These are phyloP conservation scores for Vigna angularis DNA, from an alignment of 306 rosid genomes.

Conservation along the genomic window DNA sequence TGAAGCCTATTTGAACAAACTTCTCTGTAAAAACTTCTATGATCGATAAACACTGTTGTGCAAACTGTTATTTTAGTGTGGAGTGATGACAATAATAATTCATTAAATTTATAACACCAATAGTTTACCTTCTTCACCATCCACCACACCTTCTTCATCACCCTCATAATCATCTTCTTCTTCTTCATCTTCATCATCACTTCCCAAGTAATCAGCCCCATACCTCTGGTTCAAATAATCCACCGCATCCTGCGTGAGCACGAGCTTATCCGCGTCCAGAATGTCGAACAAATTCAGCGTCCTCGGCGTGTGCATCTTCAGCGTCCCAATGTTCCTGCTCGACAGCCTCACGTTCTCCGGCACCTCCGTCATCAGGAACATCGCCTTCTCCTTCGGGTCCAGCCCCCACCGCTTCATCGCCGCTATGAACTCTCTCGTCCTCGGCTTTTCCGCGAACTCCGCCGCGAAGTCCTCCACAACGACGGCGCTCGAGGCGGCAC, in stretches of 20 bases:
- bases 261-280: constrained; percentile 86
- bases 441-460: constrained; percentile 81
- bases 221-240: constrained; percentile 79
- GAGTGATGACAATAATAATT: no score
- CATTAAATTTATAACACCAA: neutral
- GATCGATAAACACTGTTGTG: no score
- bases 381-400: constrained; percentile 80
- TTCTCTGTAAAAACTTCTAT: no score
- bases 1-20: no score
- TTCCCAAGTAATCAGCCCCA: constrained; percentile 60
- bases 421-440: constrained; percentile 80
- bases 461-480: constrained; percentile 86
- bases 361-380: constrained; percentile 77
- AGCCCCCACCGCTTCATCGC: constrained; percentile 94
- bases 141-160: constrained; percentile 34
- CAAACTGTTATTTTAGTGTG: no score
- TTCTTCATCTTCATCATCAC: constrained; percentile 47
- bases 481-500: constrained; percentile 71
- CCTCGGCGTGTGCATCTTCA: constrained; percentile 91
- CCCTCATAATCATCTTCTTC: constrained; percentile 47
- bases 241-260: constrained; percentile 73
- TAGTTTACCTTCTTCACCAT: constrained; percentile 53
- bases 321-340: constrained; percentile 79
- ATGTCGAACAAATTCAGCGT: constrained; percentile 86
- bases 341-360: constrained; percentile 69